These are phyloP conservation scores for Serendipita vermifera DNA, from an alignment of 768 basidiomycete genomes.

Conservation along the genomic window DNA sequence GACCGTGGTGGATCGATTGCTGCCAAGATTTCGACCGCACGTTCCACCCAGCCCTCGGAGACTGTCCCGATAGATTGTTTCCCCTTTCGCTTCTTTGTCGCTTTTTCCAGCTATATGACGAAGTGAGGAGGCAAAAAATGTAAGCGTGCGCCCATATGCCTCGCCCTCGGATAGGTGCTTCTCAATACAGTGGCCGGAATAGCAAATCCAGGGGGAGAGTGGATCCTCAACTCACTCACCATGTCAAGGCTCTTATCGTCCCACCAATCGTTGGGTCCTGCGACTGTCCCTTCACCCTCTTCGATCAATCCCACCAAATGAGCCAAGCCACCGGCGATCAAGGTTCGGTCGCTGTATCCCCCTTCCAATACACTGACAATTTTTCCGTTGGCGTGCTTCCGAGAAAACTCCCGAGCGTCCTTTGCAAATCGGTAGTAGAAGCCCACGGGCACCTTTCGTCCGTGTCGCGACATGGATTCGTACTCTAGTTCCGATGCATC, in stretches of 20 bases:
- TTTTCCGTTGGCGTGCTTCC: constrained; percentile 49
- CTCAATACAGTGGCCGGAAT: no score
- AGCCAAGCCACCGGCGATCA: constrained; percentile 72
- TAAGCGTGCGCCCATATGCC: not conserved
- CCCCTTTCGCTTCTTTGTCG: constrained; percentile 45
- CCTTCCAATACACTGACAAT: constrained; percentile 88
- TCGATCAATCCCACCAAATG: constrained; percentile 58
- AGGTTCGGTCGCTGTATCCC: constrained; percentile 83
- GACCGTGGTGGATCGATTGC: constrained; percentile 22
- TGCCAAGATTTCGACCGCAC: constrained; percentile 37
- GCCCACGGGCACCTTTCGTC: constrained; percentile 71
- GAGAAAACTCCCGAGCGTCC: constrained; percentile 54
- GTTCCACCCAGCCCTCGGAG: constrained; percentile 45
- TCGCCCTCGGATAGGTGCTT: no score
- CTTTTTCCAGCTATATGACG: constrained; percentile 45
- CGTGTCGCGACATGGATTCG: constrained; percentile 81
- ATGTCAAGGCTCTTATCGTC: constrained; percentile 41
- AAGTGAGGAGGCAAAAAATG: not conserved
- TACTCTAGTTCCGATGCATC: constrained; percentile 92
- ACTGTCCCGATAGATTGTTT: constrained; percentile 28
- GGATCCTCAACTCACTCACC: no score
- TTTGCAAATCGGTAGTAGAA: constrained; percentile 77
- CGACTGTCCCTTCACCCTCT: constrained; percentile 11
- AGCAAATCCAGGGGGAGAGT: no score
- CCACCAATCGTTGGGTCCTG: constrained; percentile 47